Evolutionary conservation across 2,329 filamentous ascomycete species (phyloP), one percentile per base, ranked within the genome.

Genomic region (Aureobasidium vineae): DNA sequence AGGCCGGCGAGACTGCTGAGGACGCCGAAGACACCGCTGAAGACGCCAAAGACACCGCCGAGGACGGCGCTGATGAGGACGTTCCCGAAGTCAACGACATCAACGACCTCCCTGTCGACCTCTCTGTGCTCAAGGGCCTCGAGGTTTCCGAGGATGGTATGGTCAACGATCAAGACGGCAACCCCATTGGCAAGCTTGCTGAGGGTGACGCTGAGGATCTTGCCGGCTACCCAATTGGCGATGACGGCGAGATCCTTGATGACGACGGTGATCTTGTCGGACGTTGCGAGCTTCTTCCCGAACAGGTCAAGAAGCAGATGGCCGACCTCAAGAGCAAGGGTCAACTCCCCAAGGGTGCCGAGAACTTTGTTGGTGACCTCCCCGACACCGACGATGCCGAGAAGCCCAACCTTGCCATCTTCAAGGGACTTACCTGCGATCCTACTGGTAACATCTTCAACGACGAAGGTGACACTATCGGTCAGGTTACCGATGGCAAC

Each of bases 191-290:
- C 65, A 78, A 77, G 59, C 80, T 84, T 49, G 80, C 79, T 36
- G 82, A 84, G 71, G 82, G 82, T 67, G 81, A 83, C 66, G 81
- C 81, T 26, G 81, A 83, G 72, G 81, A 83, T 68, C 80, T 83
- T 53, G 78, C 75, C 59, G 82, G 82, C 41, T 84, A 84, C 72
- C 77, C 76, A 19, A 83, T 84, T 67, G 82, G 83, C 66, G 80
- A 84, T 43, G 78, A 84, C 16, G 83, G 83, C 66, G 82, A 84
- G 70, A 84, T 85, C 36, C 78, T 85, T 28, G 81, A 85, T 67
- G 81, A 84, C 49, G 80, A 83, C 68, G 83, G 83, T 28, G 80
- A 84, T 69, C 79, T 84, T 28, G 81, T 85, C 56, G 83, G 83
- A 60, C 82, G 82, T 66, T 79, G 81, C 63, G 82, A 84, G 69